Base-by-base conservation (phyloP, 2,329 filamentous ascomycete genomes). In the Pyrenophora tritici-repentis region DNA sequence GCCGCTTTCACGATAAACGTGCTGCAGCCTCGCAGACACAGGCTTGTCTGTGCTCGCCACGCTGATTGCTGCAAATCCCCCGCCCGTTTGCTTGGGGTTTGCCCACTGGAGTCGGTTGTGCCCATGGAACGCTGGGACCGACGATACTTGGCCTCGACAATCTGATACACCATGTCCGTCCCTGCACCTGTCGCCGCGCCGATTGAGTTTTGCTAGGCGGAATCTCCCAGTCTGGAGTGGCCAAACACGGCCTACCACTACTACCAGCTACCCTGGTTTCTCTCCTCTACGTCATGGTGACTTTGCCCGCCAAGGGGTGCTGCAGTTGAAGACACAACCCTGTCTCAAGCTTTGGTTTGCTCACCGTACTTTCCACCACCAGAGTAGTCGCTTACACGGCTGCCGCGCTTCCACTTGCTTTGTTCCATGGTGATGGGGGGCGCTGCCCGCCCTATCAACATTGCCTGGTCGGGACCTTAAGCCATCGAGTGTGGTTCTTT, bases 311-410 rank as follows among this genome's bases (percentile, higher is more conserved):
- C 49, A 54, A 58, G 58, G 20, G 37, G 41, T 42, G 47, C 36
- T 53, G 51, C 55, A 54, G 22, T 44, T 49, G 38, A 45, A 40
- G 26, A 18, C 16, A 45, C 34, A 53, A 59, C 56, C 58, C 53
- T 54, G 47, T 34, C 46, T 46, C 36, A 12, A 49, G 36, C 34
- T 47, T 49, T 32, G 36, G 17, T 33, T 36, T 49, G 49, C 53
- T 59, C 58, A 61, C 58, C 58, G 58, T 53, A 59, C 51, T 61
- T 61, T 61, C 39, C 43, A 37, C 17, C 29, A 29, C 17, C 20
- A 29, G 13, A 18, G 12, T 31, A 29, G 31, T 42, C 34, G 26
- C 26, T 38, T 43, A 12, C 39, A 52, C 38, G 34, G 49, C 24
- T 52, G 24, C 26, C 49, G 44, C 43, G 49, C 42, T 34, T 37